Evolutionary conservation across 495 filamentous ascomycete genomes (phyloP).

Genomic region (Talaromyces ruber): DNA sequence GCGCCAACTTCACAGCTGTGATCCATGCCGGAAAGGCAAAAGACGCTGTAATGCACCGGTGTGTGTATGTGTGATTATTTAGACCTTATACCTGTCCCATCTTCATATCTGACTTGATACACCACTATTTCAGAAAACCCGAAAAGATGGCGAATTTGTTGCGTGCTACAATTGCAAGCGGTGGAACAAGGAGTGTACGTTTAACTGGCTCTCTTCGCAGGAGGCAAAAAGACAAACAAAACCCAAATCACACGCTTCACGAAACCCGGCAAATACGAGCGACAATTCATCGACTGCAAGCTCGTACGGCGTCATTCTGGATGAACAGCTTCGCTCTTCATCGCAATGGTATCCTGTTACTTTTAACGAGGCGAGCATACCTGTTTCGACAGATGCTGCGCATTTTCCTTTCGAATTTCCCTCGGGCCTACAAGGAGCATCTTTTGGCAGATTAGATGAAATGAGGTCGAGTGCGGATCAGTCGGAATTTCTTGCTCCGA

Average conservation of each 20-base stretch:
- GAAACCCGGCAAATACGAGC: not conserved
- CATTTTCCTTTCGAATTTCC: not conserved
- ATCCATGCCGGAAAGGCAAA: slow-evolving; percentile 38
- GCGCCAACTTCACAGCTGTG: slow-evolving; percentile 33
- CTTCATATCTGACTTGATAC: not conserved
- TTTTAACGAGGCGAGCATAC: not conserved
- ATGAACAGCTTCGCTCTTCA: not conserved
- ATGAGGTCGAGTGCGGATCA: not conserved
- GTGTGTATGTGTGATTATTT: not conserved
- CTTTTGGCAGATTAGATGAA: not conserved
- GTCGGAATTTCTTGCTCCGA: not conserved
- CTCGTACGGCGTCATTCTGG: not conserved
- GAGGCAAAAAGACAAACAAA: not conserved
- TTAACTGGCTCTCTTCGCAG: slow-evolving; percentile 16
- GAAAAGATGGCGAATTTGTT: not conserved
- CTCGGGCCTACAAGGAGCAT: not conserved
- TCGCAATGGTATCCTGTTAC: not conserved
- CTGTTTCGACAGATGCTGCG: not conserved
- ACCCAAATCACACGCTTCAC: slow-evolving; percentile 1
- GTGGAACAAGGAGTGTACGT: slow-evolving; percentile 23
- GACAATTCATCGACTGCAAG: not conserved
- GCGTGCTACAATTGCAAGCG: slow-evolving; percentile 20
- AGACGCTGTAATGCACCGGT: slow-evolving; percentile 31
- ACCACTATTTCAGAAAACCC: not conserved
- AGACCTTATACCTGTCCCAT: not conserved